phyloP scores from a whole-genome alignment of 2,329 filamentous ascomycete genomes.

The Epichloe glyceriae region DNA sequence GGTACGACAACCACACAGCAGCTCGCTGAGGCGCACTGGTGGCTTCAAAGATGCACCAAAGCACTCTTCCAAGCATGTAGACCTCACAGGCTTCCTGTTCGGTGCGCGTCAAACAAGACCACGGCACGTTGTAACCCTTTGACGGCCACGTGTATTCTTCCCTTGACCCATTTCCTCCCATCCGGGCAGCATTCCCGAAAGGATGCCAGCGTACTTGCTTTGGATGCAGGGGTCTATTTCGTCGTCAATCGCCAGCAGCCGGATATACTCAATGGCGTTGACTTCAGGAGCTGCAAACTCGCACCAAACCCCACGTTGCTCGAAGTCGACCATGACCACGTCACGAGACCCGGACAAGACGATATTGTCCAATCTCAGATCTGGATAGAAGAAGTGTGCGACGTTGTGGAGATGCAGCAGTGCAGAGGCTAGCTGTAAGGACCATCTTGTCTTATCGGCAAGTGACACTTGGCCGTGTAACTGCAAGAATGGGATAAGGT shows the following conservation, averaged over 20 bases:
- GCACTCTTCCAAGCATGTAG: conserved; percentile 47
- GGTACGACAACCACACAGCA: conserved; percentile 46
- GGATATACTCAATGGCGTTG: conserved; percentile 44
- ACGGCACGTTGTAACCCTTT: conserved; percentile 41
- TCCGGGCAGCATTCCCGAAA: conserved; percentile 31
- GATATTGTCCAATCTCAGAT: conserved; percentile 47
- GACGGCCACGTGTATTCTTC: conserved; percentile 35
- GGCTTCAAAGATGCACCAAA: conserved; percentile 52
- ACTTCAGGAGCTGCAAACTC: conserved; percentile 49
- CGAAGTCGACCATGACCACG: conserved; percentile 46
- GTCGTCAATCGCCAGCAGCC: conserved; percentile 39
- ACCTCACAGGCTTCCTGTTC: conserved; percentile 47
- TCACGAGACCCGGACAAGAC: conserved; percentile 35
- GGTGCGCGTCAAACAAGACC: conserved; percentile 34
- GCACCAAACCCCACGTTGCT: conserved; percentile 50
- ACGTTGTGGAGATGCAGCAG: conserved; percentile 35
- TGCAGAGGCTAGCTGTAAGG: conserved; percentile 36
- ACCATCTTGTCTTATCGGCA: conserved; percentile 38
- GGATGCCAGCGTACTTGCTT: conserved; percentile 26
- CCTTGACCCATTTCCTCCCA: conserved; percentile 29
- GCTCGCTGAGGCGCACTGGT: conserved; percentile 43
- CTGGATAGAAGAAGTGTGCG: conserved; percentile 39
- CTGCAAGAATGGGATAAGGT: conserved; percentile 38
- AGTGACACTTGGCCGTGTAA: conserved; percentile 30
- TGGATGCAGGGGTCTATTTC: conserved; percentile 26